Evolutionary conservation across 2,329 filamentous ascomycete species (phyloP).

Genomic region (Beauveria scarabaeidicola): DNA sequence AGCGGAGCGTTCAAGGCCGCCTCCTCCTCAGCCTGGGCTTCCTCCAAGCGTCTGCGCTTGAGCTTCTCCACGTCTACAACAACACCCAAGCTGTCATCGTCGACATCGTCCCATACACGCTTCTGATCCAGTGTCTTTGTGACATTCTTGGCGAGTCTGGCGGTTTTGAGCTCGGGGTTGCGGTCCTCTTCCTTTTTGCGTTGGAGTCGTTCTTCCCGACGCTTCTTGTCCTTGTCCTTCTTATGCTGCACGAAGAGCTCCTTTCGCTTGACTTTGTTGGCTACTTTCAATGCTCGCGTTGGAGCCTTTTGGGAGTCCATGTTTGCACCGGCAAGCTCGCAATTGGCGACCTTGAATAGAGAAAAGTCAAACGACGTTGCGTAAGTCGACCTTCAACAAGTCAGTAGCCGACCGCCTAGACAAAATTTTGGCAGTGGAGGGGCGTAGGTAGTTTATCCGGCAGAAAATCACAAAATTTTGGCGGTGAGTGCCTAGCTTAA

Average conservation of each 20-base stretch:
- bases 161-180: constrained; percentile 65
- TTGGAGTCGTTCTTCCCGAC: constrained; percentile 67
- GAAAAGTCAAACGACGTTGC: background rate
- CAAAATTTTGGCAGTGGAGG: constrained; percentile 13
- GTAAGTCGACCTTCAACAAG: background rate
- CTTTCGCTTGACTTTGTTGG: constrained; percentile 74
- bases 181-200: constrained; percentile 79
- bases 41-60: constrained; percentile 48
- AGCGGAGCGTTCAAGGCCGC: constrained; percentile 34
- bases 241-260: constrained; percentile 74
- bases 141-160: constrained; percentile 68
- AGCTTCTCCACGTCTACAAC: constrained; percentile 51
- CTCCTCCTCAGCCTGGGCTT: constrained; percentile 43
- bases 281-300: constrained; percentile 37
- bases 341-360: background rate
- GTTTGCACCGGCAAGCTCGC: background rate
- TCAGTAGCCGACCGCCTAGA: constrained; percentile 7
- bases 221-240: constrained; percentile 62
- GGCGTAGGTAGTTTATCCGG: constrained; percentile 14
- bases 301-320: constrained; percentile 30
- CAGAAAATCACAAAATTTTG: constrained; percentile 30
- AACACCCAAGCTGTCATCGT: constrained; percentile 48
- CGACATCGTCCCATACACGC: constrained; percentile 78
- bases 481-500: constrained; percentile 23
- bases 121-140: constrained; percentile 79